Evolutionary conservation across 2,329 filamentous ascomycete species (phyloP), one percentile per base, ranked within the genome.

Genomic region (Colletotrichum sublineola): DNA sequence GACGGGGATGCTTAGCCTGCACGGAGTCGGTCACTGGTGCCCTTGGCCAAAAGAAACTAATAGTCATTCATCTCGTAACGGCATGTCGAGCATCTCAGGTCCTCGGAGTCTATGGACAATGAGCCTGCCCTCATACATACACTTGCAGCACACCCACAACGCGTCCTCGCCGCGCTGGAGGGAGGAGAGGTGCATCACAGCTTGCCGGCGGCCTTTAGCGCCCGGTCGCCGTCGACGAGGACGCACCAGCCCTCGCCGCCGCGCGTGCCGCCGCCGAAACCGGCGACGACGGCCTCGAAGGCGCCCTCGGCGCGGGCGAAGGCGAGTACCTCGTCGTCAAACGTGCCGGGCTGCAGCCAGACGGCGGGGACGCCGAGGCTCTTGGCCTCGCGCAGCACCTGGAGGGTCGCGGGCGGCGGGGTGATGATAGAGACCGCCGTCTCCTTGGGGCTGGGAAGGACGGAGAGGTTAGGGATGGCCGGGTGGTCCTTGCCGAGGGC

Each of bases 301-400:
- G 82, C 83, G 7, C 82, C 84, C 75, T 92, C 84, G 73, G 78
- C 81, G 31, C 87, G 84, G 3, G 94, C 94, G 81, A 89, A 95
- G 52, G 87, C 84, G 74, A 97, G 79, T 31, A 94, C 92, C 70
- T 90, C 89, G 63, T 93, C 89, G 79, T 97, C 91, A 79, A 93
- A 98, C 20, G 91, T 95, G 1, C 96, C 96, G 0, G 96, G 96
- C 83, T 98, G 96, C 75, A 98, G 84, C 93, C 94, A 97, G 6
- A 97, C 91, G 36, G 93, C 88, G 24, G 89, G 87, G 56, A 97
- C 84, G 3, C 95, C 92, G 14, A 93, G 86, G 68, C 88, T 85
- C 81, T 91, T 93, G 0, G 96, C 96, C 81, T 97, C 93, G 74
- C 91, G 86, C 52, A 98, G 85, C 9, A 97, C 85, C 77, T 90